Conservation (phyloP, 768 basidiomycete genomes). For the Strobilomyces dryophilus region DNA sequence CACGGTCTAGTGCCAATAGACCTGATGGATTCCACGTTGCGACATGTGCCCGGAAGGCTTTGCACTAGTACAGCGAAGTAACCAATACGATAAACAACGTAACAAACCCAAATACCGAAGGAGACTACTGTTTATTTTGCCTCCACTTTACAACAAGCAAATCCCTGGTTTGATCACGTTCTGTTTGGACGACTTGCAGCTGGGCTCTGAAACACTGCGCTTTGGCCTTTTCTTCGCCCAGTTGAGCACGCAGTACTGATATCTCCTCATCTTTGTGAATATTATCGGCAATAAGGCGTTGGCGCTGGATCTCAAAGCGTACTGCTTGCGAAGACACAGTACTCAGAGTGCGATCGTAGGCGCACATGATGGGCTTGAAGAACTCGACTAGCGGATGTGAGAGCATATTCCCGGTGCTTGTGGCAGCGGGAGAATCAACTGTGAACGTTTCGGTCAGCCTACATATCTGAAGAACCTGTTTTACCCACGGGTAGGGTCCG, state of each 20-base stretch:
- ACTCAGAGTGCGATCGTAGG: slow-evolving; percentile 5
- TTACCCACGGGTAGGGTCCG: neutral
- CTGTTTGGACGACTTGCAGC: slow-evolving; percentile 1
- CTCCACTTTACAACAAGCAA: slow-evolving; percentile 8
- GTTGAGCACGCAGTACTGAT: slow-evolving; percentile 1
- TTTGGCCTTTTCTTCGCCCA: slow-evolving; percentile 6
- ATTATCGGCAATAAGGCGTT: slow-evolving; percentile 5
- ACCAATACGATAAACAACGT: neutral
- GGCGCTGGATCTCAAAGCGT: slow-evolving; percentile 11
- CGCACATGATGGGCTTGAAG: slow-evolving; percentile 9
- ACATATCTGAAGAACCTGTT: neutral
- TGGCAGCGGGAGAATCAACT: neutral
- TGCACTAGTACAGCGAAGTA: neutral
- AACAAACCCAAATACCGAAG: neutral
- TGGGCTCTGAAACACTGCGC: slow-evolving; percentile 3
- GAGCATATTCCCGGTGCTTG: neutral
- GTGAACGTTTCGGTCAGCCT: neutral
- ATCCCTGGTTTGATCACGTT: slow-evolving; percentile 8
- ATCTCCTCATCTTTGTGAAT: slow-evolving; percentile 4
- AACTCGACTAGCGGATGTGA: slow-evolving; percentile 5
- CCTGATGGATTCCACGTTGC: too few species aligned
- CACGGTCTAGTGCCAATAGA: too few species aligned
- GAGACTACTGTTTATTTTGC: neutral
- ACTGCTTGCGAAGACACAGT: slow-evolving; percentile 2
- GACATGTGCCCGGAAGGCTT: too few species aligned